phyloP scores from a whole-genome alignment of 1,139 yeast genomes.

The Kluyveromyces marxianus region DNA sequence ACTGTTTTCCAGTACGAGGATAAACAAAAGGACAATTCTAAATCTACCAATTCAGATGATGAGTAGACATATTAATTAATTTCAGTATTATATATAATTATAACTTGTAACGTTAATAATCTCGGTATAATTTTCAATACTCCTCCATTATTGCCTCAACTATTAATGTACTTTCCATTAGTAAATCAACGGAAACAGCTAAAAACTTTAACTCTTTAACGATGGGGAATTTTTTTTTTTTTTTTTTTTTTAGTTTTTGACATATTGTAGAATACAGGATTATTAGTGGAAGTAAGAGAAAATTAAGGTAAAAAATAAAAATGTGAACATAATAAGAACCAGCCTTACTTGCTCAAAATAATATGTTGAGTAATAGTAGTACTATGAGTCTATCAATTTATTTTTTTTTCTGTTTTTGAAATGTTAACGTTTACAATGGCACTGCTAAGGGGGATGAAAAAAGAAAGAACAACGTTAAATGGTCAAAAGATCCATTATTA shows the following conservation, averaged over 20 bases:
- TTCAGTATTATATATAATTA: background rate
- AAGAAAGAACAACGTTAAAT: background rate
- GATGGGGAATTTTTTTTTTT: background rate
- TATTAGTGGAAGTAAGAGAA: background rate
- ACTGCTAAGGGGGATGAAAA: background rate
- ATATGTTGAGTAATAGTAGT: background rate
- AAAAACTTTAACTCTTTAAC: too few species aligned
- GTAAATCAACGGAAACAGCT: too few species aligned
- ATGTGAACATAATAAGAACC: conserved; percentile 4
- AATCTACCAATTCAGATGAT: conserved; percentile 5
- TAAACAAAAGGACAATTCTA: conserved; percentile 4
- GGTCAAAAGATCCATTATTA: conserved; percentile 16
- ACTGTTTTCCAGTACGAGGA: conserved; percentile 52
- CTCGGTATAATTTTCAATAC: background rate
- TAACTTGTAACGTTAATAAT: background rate
- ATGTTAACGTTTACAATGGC: background rate
- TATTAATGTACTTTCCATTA: too few species aligned
- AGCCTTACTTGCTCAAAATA: conserved; percentile 5
- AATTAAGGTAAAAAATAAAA: background rate
- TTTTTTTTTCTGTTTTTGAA: too few species aligned
- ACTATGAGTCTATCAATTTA: conserved; percentile 5
- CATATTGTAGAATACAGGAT: background rate
- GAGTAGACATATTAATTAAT: background rate
- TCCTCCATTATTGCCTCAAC: background rate
- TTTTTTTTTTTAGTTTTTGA: background rate